Evolutionary conservation across 306 rosid genomes (phyloP).

Genomic region (barrel medic (Medicago truncatula)): DNA sequence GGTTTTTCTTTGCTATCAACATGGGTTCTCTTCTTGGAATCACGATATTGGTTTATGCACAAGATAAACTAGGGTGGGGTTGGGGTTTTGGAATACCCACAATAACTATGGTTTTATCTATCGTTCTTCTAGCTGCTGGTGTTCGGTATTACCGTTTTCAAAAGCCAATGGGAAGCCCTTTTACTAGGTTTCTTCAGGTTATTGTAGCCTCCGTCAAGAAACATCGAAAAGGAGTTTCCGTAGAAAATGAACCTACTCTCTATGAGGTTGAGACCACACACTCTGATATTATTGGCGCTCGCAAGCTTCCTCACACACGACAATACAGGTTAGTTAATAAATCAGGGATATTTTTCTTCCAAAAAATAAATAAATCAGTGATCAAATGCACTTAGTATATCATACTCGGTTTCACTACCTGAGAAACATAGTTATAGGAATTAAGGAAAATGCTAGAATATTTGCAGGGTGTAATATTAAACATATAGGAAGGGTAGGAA

Average conservation of each 20-base stretch:
- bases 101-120: slow-evolving; percentile 35
- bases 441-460: no score
- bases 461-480: no score
- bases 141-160: slow-evolving; percentile 49
- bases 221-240: slow-evolving; percentile 45
- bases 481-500: no score
- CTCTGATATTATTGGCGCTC: slow-evolving; percentile 55
- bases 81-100: slow-evolving; percentile 67
- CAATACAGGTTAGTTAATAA: slow-evolving; percentile 49
- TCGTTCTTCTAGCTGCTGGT: slow-evolving; percentile 46
- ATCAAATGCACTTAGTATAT: no score
- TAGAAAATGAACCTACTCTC: slow-evolving; percentile 27
- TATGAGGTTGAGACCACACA: slow-evolving; percentile 52
- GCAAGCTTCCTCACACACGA: slow-evolving; percentile 49
- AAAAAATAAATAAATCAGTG: no score
- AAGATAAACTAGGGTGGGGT: slow-evolving; percentile 51
- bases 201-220: slow-evolving; percentile 51
- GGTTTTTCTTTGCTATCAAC: slow-evolving; percentile 68
- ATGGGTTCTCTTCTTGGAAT: slow-evolving; percentile 62
- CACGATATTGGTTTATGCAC: slow-evolving; percentile 53
- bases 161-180: slow-evolving; percentile 70
- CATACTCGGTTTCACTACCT: no score
- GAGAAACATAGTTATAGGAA: no score
- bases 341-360: no score
- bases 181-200: slow-evolving; percentile 60